phyloP scores from a whole-genome alignment of 2,329 filamentous ascomycete species.

The Grosmannia serpens region DNA sequence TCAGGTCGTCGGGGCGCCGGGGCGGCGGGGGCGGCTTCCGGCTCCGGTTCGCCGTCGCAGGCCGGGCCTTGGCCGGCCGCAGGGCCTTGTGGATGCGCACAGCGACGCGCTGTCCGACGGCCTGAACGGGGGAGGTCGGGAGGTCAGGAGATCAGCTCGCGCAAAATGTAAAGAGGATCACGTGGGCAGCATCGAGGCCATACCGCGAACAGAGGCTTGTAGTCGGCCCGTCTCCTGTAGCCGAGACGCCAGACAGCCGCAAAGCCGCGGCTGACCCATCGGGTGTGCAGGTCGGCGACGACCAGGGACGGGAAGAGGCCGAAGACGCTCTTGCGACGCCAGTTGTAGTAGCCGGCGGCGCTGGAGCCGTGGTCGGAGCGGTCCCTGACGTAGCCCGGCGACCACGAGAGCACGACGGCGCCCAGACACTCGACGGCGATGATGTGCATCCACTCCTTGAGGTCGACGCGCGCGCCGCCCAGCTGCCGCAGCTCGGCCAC shows the following conservation, averaged over 20 bases:
- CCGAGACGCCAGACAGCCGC: slow-evolving; percentile 32
- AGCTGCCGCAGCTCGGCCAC: slow-evolving; percentile 25
- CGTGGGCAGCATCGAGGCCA: slow-evolving; percentile 10
- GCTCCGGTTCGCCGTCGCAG: not conserved
- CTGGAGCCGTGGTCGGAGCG: slow-evolving; percentile 35
- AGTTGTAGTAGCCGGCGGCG: slow-evolving; percentile 35
- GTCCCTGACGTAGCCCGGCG: slow-evolving; percentile 32
- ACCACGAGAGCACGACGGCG: slow-evolving; percentile 39
- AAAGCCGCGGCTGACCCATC: slow-evolving; percentile 26
- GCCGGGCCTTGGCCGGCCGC: not conserved
- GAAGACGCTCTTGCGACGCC: slow-evolving; percentile 41
- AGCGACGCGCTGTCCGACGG: slow-evolving; percentile 4
- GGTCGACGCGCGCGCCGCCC: slow-evolving; percentile 28
- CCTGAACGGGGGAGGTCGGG: not conserved
- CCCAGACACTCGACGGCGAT: slow-evolving; percentile 39
- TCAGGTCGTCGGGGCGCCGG: slow-evolving; percentile 24
- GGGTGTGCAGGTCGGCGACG: slow-evolving; percentile 26
- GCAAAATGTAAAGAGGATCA: not conserved
- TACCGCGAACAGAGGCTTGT: slow-evolving; percentile 39
- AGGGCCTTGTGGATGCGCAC: slow-evolving; percentile 1
- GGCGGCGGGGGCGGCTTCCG: not conserved
- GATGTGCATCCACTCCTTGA: slow-evolving; percentile 47
- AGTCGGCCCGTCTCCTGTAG: slow-evolving; percentile 30
- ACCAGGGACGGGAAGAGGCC: slow-evolving; percentile 34
- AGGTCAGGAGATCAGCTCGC: not conserved